Evolutionary conservation across 441 rosid genomes (phyloP).

Genomic region (Euphorbia corollata): DNA sequence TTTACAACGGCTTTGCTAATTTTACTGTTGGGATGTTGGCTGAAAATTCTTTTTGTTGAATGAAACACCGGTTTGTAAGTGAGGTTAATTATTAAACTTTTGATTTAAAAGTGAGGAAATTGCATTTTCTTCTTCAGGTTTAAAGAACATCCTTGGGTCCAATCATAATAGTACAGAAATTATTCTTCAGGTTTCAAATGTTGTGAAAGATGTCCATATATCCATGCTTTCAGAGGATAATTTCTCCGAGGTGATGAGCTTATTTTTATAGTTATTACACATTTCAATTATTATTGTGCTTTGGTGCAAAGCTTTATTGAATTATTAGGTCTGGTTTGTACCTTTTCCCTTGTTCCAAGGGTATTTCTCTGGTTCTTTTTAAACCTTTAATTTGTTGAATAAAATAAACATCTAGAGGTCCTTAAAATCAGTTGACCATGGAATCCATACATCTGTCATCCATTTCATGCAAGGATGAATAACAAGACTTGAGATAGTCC

Average conservation of each 20-base stretch:
- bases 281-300: constrained; percentile 1
- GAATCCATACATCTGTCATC: not conserved
- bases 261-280: not conserved
- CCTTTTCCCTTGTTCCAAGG: not conserved
- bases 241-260: constrained; percentile 28
- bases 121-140: constrained; percentile 27
- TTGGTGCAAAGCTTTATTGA: not conserved
- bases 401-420: not conserved
- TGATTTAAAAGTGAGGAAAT: not conserved
- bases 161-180: constrained; percentile 28
- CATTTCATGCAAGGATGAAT: not conserved
- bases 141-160: constrained; percentile 22
- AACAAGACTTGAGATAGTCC: not conserved
- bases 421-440: constrained; percentile 3
- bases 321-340: not conserved
- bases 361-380: constrained; percentile 5
- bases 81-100: constrained; percentile 1
- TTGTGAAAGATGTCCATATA: constrained; percentile 28
- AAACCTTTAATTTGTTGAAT: not conserved
- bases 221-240: constrained; percentile 44
- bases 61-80: too few relatives aligned
- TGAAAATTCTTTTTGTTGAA: too few relatives aligned
- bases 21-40: too few relatives aligned
- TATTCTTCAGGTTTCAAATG: constrained; percentile 39
- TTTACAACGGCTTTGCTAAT: too few relatives aligned